Conservation (phyloP, 495 filamentous ascomycete species). For the Chaetomium tenue region DNA sequence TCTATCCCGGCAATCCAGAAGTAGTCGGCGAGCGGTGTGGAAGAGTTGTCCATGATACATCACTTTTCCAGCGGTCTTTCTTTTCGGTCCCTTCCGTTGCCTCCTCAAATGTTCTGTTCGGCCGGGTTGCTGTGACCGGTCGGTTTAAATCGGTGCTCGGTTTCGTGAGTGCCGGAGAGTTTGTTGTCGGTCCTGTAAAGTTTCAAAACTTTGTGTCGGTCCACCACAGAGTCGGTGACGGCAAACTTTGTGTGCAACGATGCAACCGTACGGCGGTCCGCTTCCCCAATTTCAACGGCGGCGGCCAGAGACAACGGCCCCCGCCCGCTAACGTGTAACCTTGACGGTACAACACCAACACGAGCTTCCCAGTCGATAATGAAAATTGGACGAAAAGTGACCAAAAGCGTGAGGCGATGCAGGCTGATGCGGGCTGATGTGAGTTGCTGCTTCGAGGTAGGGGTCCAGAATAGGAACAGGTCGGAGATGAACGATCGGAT, state of each 20-base stretch:
- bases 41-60: conserved; percentile 59
- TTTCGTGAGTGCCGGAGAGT: neutral
- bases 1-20: conserved; percentile 98
- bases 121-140: neutral
- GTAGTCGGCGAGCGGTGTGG: conserved; percentile 89
- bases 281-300: neutral
- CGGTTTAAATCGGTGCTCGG: conserved; percentile 3
- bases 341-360: neutral
- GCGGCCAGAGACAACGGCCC: conserved; percentile 11
- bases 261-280: neutral
- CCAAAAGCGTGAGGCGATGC: neutral
- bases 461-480: neutral
- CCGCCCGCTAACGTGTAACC: conserved; percentile 3
- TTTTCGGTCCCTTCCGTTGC: conserved; percentile 13
- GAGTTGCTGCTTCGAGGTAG: neutral
- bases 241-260: neutral
- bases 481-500: neutral
- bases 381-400: neutral
- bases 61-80: conserved; percentile 27
- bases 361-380: neutral
- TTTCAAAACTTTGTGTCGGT: neutral
- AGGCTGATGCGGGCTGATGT: neutral
- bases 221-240: neutral
- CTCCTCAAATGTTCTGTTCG: neutral
- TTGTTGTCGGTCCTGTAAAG: neutral